These are phyloP conservation scores for Starmera pachycereana DNA, from an alignment of 805 yeast genomes.

Conservation along the genomic window DNA sequence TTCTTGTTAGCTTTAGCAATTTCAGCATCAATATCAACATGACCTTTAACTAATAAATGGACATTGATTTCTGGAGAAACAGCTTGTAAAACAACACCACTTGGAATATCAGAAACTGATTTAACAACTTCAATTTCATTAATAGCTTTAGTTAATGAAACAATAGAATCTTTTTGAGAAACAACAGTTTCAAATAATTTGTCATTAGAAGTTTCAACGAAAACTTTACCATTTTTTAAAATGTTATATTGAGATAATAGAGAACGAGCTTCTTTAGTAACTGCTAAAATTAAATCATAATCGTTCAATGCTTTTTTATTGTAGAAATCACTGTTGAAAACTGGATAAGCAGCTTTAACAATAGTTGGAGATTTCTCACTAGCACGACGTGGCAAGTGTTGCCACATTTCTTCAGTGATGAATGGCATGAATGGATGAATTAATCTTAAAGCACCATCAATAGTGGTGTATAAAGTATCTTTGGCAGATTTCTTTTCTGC, in stretches of 20 bases:
- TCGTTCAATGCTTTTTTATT: slow-evolving; percentile 58
- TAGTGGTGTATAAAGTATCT: slow-evolving; percentile 86
- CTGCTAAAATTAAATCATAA: slow-evolving; percentile 75
- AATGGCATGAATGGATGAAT: slow-evolving; percentile 99
- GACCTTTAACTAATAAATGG: slow-evolving; percentile 88
- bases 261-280: slow-evolving; percentile 88
- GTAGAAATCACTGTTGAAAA: slow-evolving; percentile 45
- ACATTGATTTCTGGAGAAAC: slow-evolving; percentile 77
- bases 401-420: slow-evolving; percentile 98
- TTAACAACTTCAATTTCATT: slow-evolving; percentile 59
- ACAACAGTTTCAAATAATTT: slow-evolving; percentile 41
- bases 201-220: slow-evolving; percentile 55
- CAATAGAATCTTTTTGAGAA: slow-evolving; percentile 78
- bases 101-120: slow-evolving; percentile 51
- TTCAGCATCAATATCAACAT: slow-evolving; percentile 86
- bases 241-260: slow-evolving; percentile 84
- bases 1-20: slow-evolving; percentile 74
- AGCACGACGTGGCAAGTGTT: slow-evolving; percentile 84
- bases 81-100: slow-evolving; percentile 82
- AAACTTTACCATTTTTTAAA: slow-evolving; percentile 78
- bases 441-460: slow-evolving; percentile 82
- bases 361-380: slow-evolving; percentile 63
- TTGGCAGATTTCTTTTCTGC: slow-evolving; percentile 82
- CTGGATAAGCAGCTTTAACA: slow-evolving; percentile 74
- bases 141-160: slow-evolving; percentile 86